These are phyloP conservation scores for Raphanus raphanistrum DNA, from an alignment of 345 rosid genomes.

Conservation along the genomic window DNA sequence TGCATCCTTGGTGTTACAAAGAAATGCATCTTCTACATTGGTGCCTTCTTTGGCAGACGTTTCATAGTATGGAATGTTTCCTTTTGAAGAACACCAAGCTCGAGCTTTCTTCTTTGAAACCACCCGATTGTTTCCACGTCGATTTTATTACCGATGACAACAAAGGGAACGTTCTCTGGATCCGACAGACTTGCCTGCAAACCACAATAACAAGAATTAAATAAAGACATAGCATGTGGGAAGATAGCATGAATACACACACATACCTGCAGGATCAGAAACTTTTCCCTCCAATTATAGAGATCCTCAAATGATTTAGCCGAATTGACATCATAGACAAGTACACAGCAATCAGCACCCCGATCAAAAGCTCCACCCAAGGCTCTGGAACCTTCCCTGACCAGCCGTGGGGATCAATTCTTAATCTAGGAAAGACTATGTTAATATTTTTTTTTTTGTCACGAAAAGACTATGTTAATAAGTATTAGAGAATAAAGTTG, in stretches of 20 bases:
- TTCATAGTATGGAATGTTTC: conserved; percentile 87
- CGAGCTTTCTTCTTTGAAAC: conserved; percentile 85
- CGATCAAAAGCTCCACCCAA: background rate
- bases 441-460: too few species aligned
- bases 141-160: conserved; percentile 80
- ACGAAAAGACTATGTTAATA: conserved; percentile 7
- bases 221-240: background rate
- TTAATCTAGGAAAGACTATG: conserved; percentile 16
- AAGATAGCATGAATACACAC: background rate
- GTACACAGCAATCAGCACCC: background rate
- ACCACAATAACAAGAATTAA: background rate
- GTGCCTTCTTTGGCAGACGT: conserved; percentile 93
- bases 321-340: background rate
- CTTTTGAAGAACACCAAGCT: conserved; percentile 92
- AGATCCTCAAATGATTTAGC: conserved; percentile 60
- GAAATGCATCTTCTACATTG: conserved; percentile 84
- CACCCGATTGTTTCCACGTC: conserved; percentile 88
- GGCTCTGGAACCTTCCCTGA: background rate
- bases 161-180: conserved; percentile 86
- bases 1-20: conserved; percentile 79
- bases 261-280: conserved; percentile 62
- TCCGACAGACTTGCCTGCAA: conserved; percentile 81
- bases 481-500: background rate
- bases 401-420: background rate
- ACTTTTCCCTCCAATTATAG: conserved; percentile 39